A percentile compares a stretch with the other conserved stretches of the same genome.
Conservation (phyloP, 1,284 basidiomycete species). For the Caloboletus inedulis region DNA sequence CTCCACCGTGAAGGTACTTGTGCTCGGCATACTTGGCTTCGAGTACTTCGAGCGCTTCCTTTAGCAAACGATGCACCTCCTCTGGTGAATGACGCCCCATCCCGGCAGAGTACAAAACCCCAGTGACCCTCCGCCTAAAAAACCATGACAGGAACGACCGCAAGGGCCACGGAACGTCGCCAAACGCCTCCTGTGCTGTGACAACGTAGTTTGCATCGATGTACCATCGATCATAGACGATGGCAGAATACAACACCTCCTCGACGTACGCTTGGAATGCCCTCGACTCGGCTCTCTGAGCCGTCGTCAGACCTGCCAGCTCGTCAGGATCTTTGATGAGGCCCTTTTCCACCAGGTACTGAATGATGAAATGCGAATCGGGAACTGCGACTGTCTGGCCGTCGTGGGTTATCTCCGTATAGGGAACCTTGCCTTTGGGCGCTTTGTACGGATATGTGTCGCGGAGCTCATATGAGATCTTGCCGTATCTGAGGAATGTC, state of each 20-base stretch:
- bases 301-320: conserved; percentile 25
- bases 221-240: conserved; percentile 33
- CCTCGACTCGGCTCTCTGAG: conserved; percentile 33
- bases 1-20: conserved; percentile 27
- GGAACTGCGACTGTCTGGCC: conserved; percentile 21
- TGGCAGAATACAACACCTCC: conserved; percentile 30
- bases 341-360: conserved; percentile 27
- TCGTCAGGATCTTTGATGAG: conserved; percentile 31
- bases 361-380: conserved; percentile 37
- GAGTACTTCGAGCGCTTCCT: conserved; percentile 32
- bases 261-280: conserved; percentile 36
- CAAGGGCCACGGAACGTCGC: conserved; percentile 16
- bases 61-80: conserved; percentile 31
- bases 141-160: conserved; percentile 23
- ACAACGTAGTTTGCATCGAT: conserved; percentile 27
- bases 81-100: conserved; percentile 33
- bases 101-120: conserved; percentile 22
- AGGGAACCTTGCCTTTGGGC: conserved; percentile 35
- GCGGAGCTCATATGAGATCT: conserved; percentile 30
- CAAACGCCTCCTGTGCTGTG: conserved; percentile 18
- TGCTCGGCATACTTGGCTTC: conserved; percentile 25
- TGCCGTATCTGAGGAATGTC: conserved; percentile 28
- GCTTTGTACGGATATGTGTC: conserved; percentile 23
- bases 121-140: conserved; percentile 19
- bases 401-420: conserved; percentile 29